Base-by-base conservation (phyloP, 345 rosid species). In the Eucalyptus cloeziana region DNA sequence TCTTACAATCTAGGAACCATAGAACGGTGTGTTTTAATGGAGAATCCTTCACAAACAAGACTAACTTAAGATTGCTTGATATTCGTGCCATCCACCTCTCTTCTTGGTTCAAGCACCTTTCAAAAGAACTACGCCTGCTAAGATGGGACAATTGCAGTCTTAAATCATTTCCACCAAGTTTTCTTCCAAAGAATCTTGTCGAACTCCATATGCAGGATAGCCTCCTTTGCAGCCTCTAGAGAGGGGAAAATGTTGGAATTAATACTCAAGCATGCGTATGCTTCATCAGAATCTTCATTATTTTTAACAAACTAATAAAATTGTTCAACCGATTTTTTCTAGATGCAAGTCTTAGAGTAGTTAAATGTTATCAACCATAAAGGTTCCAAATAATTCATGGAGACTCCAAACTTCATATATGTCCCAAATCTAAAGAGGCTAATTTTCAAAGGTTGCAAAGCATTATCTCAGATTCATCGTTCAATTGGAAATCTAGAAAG, bases 21-120 rank as follows among this genome's bases (percentile, higher is more conserved):
- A 31, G 12, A 31, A n/a, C 1, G 14, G 21, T n/a, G 21, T 0
- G 19, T 1, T n/a, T n/a, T 10, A 64, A 67, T 33, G 10, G 21
- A 67, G 58, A 17, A 24, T 7, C 58, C 4, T 52, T 52, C 24
- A 19, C 58, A 52, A 67, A 67, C 79, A 67, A 8, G 79, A 67
- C 22, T 7, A 31, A 67, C 76, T 64, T 64, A 1, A 64, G 76
- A 64, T 7, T 64, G 10, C 76, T n/a, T 64, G 76, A 64, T n/a
- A 5, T 64, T 14, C 5, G 2, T 3, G 21, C 76, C 76, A 64
- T n/a, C 37, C 1, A 7, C 5, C 37, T 64, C 37, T 64, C 76
- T 2, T n/a, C 9, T n/a, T 10, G 19, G 19, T 15, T n/a, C 7
- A n/a, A 64, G 10, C 3, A 30, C 76, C 37, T 64, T 64, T n/a